A percentile compares a stretch with the other conserved stretches of the same genome.
These are phyloP conservation scores for Geotrichum klebahnii DNA, from an alignment of 1,139 yeast genomes.

Conservation along the genomic window DNA sequence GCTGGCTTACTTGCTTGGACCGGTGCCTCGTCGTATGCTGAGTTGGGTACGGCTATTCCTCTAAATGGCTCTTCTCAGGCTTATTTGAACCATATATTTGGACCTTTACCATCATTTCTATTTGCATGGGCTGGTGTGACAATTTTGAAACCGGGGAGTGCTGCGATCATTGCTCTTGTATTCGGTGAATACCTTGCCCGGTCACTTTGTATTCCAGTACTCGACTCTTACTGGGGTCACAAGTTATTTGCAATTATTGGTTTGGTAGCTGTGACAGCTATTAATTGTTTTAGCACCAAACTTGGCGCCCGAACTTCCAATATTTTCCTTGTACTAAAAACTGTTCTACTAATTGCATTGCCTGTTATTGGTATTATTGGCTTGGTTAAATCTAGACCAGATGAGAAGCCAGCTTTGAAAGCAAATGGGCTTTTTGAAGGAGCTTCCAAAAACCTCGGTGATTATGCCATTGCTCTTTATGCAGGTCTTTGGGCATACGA, in stretches of 20 bases:
- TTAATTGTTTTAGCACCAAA: slow-evolving; percentile 37
- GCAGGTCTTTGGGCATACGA: slow-evolving; percentile 47
- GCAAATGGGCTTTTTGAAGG: slow-evolving; percentile 33
- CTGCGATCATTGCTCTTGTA: slow-evolving; percentile 43
- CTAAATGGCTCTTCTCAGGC: slow-evolving; percentile 45
- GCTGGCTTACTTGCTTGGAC: slow-evolving; percentile 46
- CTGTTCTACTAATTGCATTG: slow-evolving; percentile 36
- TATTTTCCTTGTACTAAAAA: slow-evolving; percentile 39
- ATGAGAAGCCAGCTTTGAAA: slow-evolving; percentile 30
- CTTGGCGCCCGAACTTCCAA: slow-evolving; percentile 40
- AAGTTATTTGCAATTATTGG: slow-evolving; percentile 38
- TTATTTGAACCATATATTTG: slow-evolving; percentile 41
- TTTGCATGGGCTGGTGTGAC: slow-evolving; percentile 43
- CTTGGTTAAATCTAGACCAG: slow-evolving; percentile 27
- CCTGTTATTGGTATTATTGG: slow-evolving; percentile 37
- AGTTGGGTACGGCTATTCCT: slow-evolving; percentile 43
- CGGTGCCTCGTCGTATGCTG: slow-evolving; percentile 45
- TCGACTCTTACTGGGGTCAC: slow-evolving; percentile 33
- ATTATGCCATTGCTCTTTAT: slow-evolving; percentile 41
- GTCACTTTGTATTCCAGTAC: slow-evolving; percentile 25
- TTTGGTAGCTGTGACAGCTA: slow-evolving; percentile 31
- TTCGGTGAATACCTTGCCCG: slow-evolving; percentile 41
- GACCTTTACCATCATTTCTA: slow-evolving; percentile 41
- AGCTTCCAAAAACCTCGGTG: slow-evolving; percentile 34
- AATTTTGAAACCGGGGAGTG: slow-evolving; percentile 42